Percentiles rank a stretch among this genome's conserved stretches.
phyloP scores from a whole-genome alignment of 495 filamentous ascomycete species.

The Copromyces sp. region DNA sequence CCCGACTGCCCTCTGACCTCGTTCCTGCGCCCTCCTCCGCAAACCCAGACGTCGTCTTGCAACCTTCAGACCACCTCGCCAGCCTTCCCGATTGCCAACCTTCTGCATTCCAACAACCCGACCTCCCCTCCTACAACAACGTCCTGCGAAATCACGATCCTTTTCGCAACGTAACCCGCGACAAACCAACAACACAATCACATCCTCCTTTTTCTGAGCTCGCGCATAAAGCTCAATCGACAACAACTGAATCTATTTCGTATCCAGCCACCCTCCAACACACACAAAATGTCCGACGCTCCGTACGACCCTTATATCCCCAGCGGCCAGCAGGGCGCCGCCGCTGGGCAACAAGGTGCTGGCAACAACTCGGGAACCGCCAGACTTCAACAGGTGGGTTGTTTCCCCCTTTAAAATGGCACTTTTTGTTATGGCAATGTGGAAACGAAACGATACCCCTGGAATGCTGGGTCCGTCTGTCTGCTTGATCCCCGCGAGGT shows the following conservation, averaged over 20 bases:
- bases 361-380: conserved; percentile 28
- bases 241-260: neutral
- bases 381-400: conserved; percentile 70
- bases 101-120: conserved; percentile 10
- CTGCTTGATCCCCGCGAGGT: neutral
- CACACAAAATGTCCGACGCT: conserved; percentile 46
- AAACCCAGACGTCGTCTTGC: conserved; percentile 20
- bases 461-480: neutral
- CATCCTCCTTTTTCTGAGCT: neutral
- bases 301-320: conserved; percentile 93
- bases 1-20: conserved; percentile 15
- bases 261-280: neutral
- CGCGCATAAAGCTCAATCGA: conserved; percentile 1
- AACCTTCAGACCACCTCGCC: conserved; percentile 6
- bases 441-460: neutral
- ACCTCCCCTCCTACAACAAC: conserved; percentile 6
- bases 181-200: neutral
- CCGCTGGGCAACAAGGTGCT: conserved; percentile 25
- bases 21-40: conserved; percentile 20
- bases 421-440: neutral
- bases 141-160: conserved; percentile 8
- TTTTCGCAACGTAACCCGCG: conserved; percentile 2
- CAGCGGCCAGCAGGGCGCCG: conserved; percentile 43
- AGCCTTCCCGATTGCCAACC: conserved; percentile 13
- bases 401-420: conserved; percentile 1